These are phyloP conservation scores for Henningerozyma blattae DNA, from an alignment of 805 yeast species.

Conservation along the genomic window DNA sequence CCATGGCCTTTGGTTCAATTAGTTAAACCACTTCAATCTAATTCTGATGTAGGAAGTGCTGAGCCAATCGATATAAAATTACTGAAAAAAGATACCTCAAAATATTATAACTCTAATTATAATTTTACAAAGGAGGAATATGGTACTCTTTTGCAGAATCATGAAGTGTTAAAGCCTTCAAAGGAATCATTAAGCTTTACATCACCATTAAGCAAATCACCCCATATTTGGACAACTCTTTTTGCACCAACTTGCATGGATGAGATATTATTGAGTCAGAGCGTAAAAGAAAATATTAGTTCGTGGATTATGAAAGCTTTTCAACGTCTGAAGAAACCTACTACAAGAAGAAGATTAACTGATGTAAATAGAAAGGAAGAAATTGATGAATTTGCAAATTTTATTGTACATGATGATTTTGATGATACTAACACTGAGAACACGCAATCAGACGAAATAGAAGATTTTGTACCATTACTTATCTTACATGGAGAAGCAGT, in stretches of 20 bases:
- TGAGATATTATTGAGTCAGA: slow-evolving; percentile 22
- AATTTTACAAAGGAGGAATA: slow-evolving; percentile 1
- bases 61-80: not conserved
- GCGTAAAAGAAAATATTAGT: slow-evolving; percentile 10
- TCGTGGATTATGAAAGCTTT: slow-evolving; percentile 26
- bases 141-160: not conserved
- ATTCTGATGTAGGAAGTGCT: not conserved
- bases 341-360: slow-evolving; percentile 25
- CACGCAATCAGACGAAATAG: slow-evolving; percentile 3
- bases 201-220: not conserved
- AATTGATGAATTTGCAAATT: slow-evolving; percentile 22
- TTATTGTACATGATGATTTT: slow-evolving; percentile 23
- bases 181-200: not conserved
- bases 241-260: slow-evolving; percentile 21
- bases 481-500: slow-evolving; percentile 62
- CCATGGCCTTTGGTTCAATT: slow-evolving; percentile 13
- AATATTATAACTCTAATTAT: not conserved
- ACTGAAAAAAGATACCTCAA: too few species aligned
- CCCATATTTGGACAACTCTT: slow-evolving; percentile 18
- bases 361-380: slow-evolving; percentile 11
- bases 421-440: slow-evolving; percentile 1
- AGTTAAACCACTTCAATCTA: slow-evolving; percentile 4
- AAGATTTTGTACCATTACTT: slow-evolving; percentile 46
- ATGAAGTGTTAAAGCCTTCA: not conserved
- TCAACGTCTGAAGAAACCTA: slow-evolving; percentile 21